Percentiles rank a stretch among this genome's conserved stretches.
phyloP scores from a whole-genome alignment of 495 filamentous ascomycete species.

The Penicillium psychrofluorescens region DNA sequence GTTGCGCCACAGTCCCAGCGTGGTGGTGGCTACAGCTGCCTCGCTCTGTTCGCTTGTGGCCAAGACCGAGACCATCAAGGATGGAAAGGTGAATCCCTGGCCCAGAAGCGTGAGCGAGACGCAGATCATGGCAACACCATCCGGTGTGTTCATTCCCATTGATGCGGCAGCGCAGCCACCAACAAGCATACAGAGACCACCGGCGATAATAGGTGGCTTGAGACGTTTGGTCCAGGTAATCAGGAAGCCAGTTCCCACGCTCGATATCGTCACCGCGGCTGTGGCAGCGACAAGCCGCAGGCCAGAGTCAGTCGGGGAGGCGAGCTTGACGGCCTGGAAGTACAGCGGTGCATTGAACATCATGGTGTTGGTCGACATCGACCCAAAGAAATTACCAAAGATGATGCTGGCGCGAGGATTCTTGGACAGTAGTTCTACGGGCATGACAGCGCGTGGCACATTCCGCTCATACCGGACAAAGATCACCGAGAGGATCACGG shows the following conservation, averaged over 20 bases:
- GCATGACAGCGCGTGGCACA: conserved; percentile 64
- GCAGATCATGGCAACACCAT: conserved; percentile 52
- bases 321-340: conserved; percentile 73
- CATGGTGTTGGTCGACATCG: conserved; percentile 58
- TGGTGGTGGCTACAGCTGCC: conserved; percentile 69
- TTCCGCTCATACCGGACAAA: conserved; percentile 56
- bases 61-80: conserved; percentile 59
- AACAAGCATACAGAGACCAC: conserved; percentile 44
- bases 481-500: conserved; percentile 45
- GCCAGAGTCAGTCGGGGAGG: conserved; percentile 62
- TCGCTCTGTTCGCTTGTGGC: conserved; percentile 60
- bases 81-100: conserved; percentile 58
- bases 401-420: conserved; percentile 60
- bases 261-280: conserved; percentile 48
- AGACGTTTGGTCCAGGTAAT: conserved; percentile 60
- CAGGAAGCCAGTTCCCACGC: conserved; percentile 59
- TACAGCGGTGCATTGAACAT: conserved; percentile 74
- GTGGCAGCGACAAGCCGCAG: conserved; percentile 60
- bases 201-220: conserved; percentile 54
- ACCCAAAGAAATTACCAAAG: conserved; percentile 60
- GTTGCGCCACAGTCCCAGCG: conserved; percentile 59
- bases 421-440: conserved; percentile 51
- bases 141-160: conserved; percentile 49
- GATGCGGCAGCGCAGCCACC: conserved; percentile 46
- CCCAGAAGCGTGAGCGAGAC: conserved; percentile 55